Conservation (phyloP, 106 monocot species). For the Hemerocallis citrina region DNA sequence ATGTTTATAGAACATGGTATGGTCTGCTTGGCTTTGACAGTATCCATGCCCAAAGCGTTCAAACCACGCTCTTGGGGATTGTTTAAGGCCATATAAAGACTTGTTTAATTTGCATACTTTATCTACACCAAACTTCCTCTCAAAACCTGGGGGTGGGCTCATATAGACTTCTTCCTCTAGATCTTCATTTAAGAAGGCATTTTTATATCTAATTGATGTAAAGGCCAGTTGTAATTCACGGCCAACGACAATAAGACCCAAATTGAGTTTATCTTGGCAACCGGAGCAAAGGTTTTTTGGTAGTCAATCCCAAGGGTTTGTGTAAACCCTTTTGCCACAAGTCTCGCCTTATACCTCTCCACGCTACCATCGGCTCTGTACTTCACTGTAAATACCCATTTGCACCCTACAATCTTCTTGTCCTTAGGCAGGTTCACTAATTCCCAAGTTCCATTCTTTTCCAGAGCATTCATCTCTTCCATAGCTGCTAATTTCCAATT, state of each 20-base stretch:
- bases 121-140: neutral
- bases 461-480: constrained; percentile 1
- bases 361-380: neutral
- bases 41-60: neutral
- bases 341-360: too few relatives aligned
- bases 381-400: constrained; percentile 9
- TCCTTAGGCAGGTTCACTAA: neutral
- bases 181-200: neutral
- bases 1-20: constrained; percentile 4
- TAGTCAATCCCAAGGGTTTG: constrained; percentile 2
- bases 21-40: neutral
- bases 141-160: neutral
- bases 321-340: constrained; percentile 6
- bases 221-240: neutral
- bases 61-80: neutral
- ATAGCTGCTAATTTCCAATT: neutral
- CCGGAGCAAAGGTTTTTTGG: neutral
- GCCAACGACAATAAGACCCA: neutral
- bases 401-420: neutral
- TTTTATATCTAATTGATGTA: constrained; percentile 1
- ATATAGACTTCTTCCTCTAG: neutral
- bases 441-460: neutral
- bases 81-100: neutral
- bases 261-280: neutral
- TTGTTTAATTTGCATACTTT: neutral